Base-by-base conservation (phyloP, 1,284 basidiomycete genomes). In the Trametes sp. region DNA sequence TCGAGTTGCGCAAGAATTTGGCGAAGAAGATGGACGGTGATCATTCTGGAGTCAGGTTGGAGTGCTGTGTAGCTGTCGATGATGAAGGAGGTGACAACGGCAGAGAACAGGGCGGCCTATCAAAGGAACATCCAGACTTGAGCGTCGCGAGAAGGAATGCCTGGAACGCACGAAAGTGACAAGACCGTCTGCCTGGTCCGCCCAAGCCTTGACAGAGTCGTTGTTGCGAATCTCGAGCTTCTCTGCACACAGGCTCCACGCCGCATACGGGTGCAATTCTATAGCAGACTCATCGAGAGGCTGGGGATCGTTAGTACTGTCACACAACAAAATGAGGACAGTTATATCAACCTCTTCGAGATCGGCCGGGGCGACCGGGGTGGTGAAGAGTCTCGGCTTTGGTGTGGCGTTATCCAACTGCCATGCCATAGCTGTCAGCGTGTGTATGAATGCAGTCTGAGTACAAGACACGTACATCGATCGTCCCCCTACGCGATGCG, bases 21-120 rank as follows among this genome's bases (percentile, higher is more conserved):
- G 8, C 33, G 51, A 9, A 62, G 44, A 21, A 62, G 46, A 8
- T 33, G 16, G 19, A 62, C 24, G 19, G 38, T 51, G 14, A 41
- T 23, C 16, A 31, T 23, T 16, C 35, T 11, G 5, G 53, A 7
- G 33, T 57, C 54, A 1, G 55, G 54, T 24, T 53, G 49, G 10
- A 62, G 56, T 1, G 24, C 5, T 13, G 13, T 49, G 14, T 49
- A 57, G 38, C 28, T 29, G 6, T 57, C 24, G 0, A 57, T 14
- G 16, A 57, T 49, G 38, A 57, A 57, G 5, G 55, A n/a, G 2
- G 55, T 57, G 6, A 57, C n/a, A 10, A 57, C 55, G 5, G 33
- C 35, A 1, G 55, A 49, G 46, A 57, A 57, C 7, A 50, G 46
- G 0, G 46, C 55, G 13, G 55, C 55, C 57, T 59, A 8, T 24